Conservation (phyloP, 768 basidiomycete genomes). For the Hericium alpestre region DNA sequence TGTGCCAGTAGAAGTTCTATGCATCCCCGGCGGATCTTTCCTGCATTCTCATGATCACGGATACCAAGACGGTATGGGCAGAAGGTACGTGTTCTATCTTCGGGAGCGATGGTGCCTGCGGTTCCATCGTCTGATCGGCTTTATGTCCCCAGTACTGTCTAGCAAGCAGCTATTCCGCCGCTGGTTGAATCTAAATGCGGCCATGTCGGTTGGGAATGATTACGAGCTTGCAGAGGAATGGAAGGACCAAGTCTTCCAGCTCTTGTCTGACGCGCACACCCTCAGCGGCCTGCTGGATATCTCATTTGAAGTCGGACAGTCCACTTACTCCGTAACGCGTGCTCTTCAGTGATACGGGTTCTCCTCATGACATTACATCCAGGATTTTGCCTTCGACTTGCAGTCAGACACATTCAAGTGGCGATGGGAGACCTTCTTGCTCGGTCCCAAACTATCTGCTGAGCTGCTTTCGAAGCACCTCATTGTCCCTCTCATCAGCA, state of each 20-base stretch:
- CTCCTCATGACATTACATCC: conserved; percentile 3
- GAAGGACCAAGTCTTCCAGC: conserved; percentile 43
- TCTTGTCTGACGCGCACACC: conserved; percentile 50
- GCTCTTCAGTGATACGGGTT: conserved; percentile 6
- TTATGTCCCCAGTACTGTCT: conserved; percentile 33
- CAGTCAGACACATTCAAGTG: conserved; percentile 56
- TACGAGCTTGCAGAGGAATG: conserved; percentile 43
- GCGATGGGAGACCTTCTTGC: conserved; percentile 66
- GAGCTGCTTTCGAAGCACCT: conserved; percentile 72
- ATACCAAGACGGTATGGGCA: conserved; percentile 64
- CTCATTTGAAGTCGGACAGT: conserved; percentile 48
- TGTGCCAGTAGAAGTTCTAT: conserved; percentile 43
- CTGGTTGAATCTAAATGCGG: conserved; percentile 53
- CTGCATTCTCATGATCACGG: conserved; percentile 57
- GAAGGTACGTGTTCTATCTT: conserved; percentile 41
- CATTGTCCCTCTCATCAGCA: conserved; percentile 64
- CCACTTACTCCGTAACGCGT: conserved; percentile 46
- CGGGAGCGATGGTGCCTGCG: conserved; percentile 5
- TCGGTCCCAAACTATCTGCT: conserved; percentile 55
- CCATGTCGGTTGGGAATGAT: conserved; percentile 10
- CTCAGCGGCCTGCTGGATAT: conserved; percentile 48
- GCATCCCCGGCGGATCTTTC: conserved; percentile 43
- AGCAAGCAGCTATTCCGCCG: conserved; percentile 35
- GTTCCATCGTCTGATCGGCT: not conserved
- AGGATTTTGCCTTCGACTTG: conserved; percentile 63